Conservation (phyloP, 495 filamentous ascomycete species). For the Alectoria sarmentosa region DNA sequence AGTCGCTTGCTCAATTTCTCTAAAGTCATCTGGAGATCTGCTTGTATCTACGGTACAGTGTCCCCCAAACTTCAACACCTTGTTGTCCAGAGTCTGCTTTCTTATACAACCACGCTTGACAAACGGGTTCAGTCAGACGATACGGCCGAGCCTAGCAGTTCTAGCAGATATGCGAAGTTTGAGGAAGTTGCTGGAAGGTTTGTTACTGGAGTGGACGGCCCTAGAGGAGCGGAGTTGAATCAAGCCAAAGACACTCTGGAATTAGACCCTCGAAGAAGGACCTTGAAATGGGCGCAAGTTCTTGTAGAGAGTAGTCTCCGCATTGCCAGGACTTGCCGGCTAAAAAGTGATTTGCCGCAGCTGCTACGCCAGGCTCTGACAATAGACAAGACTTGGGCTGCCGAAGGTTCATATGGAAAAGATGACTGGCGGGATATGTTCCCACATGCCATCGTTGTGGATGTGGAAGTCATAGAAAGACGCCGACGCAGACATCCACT, state of each 20-base stretch:
- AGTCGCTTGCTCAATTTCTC: slow-evolving; percentile 36
- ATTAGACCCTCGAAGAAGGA: background rate
- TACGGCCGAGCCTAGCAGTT: background rate
- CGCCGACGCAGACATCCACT: background rate
- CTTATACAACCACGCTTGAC: background rate
- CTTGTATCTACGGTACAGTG: slow-evolving; percentile 37
- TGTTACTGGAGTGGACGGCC: background rate
- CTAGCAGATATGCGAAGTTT: background rate
- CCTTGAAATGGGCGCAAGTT: background rate
- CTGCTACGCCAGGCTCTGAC: slow-evolving; percentile 18
- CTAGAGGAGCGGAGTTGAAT: background rate
- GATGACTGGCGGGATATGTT: slow-evolving; percentile 3
- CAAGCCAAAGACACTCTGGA: background rate
- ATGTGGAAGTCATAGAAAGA: background rate
- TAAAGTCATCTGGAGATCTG: slow-evolving; percentile 44
- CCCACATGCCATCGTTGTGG: slow-evolving; percentile 5
- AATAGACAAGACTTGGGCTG: slow-evolving; percentile 20
- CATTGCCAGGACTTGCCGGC: slow-evolving; percentile 2
- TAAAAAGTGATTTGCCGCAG: slow-evolving; percentile 6
- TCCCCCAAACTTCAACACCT: slow-evolving; percentile 35
- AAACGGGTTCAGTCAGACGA: background rate
- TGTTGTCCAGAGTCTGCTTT: slow-evolving; percentile 18
- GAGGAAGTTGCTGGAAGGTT: slow-evolving; percentile 5
- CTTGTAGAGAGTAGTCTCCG: slow-evolving; percentile 11
- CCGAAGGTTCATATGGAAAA: slow-evolving; percentile 6